phyloP scores from a whole-genome alignment of 73 alveolate genomes.

The Paramecium pentaurelia region DNA sequence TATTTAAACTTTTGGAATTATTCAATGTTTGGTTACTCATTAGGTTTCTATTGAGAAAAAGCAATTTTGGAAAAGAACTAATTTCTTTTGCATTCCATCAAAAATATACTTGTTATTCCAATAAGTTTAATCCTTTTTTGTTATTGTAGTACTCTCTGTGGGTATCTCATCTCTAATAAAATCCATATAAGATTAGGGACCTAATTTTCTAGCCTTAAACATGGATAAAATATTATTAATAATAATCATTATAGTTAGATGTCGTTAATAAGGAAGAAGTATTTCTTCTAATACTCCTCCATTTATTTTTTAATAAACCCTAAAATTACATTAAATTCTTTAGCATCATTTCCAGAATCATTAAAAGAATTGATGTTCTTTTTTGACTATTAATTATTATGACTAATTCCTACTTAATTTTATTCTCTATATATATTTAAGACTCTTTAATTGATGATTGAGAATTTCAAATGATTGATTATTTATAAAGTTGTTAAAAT shows the following conservation, averaged over 20 bases:
- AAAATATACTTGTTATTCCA: constrained; percentile 15
- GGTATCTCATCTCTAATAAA: background rate
- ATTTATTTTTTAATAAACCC: background rate
- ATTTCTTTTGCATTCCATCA: background rate
- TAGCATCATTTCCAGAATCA: background rate
- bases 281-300: background rate
- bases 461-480: background rate
- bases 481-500: background rate
- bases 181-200: background rate
- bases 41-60: background rate
- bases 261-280: background rate
- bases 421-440: background rate
- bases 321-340: background rate
- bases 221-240: background rate
- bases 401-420: background rate
- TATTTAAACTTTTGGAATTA: background rate
- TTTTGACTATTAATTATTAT: background rate
- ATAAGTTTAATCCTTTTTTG: background rate
- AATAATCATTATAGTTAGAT: background rate
- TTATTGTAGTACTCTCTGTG: background rate
- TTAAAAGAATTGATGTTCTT: background rate
- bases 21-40: background rate
- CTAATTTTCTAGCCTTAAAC: background rate
- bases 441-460: background rate
- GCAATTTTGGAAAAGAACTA: background rate